Evolutionary conservation across 176 grass and related monocot species (phyloP), one percentile per base, ranked within the genome.

Genomic region (Puya raimondii): DNA sequence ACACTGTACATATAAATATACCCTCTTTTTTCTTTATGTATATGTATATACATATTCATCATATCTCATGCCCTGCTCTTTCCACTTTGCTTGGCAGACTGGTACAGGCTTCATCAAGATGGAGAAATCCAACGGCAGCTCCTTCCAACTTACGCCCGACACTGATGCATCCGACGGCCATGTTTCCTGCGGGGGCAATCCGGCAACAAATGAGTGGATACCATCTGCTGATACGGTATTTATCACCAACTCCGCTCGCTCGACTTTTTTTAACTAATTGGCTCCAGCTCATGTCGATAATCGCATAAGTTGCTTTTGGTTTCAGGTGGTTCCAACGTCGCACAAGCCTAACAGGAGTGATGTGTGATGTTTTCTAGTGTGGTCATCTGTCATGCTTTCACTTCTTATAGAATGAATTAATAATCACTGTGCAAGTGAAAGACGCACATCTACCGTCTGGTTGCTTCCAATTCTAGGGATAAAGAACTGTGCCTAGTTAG

Each of bases 61-160:
- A 14, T 15, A 53, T 66, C 12, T 65, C 61, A 51, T 50, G n/a
- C 50, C 23, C 8, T 68, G 23, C 10, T 33, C 15, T 75, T 8
- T 49, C 23, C 58, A n/a, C n/a, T 57, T 64, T 15, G 48, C 4
- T 10, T 74, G 33, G 68, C 84, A 96, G 93, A 96, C 86, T 1
- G 93, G 93, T 10, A 89, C 88, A 2, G 93, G 93, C n/a, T 96
- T 92, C 83, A 96, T 96, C 73, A 77, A 65, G 79, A 80, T 96
- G 81, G 86, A 87, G 68, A 84, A 82, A 69, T 15, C 49, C 16
- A 49, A 73, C 11, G 67, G 25, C 63, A 73, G 64, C 49, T 67
- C 74, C 27, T 91, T 88, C 49, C 57, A 72, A 23, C 63, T 88
- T 15, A 68, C 65, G 20, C 63, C 75, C 26, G 77, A 81, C 29